Evolutionary conservation across 228 moss, liverwort and hornwort genomes (phyloP).

Genomic region (Sphagnum fallax): DNA sequence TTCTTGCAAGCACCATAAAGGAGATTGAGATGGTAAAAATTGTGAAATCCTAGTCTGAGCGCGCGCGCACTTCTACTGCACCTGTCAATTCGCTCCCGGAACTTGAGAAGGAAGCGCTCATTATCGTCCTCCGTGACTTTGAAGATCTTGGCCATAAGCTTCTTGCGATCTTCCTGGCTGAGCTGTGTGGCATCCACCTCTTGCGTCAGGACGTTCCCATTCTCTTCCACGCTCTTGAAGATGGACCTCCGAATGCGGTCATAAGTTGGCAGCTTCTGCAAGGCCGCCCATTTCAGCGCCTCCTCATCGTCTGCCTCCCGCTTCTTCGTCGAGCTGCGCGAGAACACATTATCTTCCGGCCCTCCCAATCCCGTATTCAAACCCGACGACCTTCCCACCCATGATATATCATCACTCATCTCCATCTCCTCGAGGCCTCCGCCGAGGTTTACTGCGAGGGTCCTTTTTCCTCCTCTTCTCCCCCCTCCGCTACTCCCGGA

Average conservation of each 20-base stretch:
- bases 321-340: conserved; percentile 61
- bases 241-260: conserved; percentile 79
- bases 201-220: conserved; percentile 53
- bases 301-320: conserved; percentile 82
- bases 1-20: no score
- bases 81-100: conserved; percentile 79
- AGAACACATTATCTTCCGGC: conserved; percentile 53
- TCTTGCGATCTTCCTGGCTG: conserved; percentile 76
- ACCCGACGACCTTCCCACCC: no score
- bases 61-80: background rate
- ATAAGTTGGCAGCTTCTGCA: conserved; percentile 90
- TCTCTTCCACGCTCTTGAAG: conserved; percentile 60
- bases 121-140: conserved; percentile 87
- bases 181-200: conserved; percentile 78
- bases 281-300: conserved; percentile 82
- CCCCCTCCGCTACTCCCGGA: no score
- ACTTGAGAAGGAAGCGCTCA: conserved; percentile 75
- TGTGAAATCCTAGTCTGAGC: no score
- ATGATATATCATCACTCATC: no score
- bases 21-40: no score
- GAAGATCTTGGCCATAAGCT: conserved; percentile 77
- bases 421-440: no score
- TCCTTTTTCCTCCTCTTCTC: no score
- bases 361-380: no score
- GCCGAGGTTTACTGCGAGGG: no score